Base-by-base conservation (phyloP, 306 rosid species). In the Pyrus betulifolia region DNA sequence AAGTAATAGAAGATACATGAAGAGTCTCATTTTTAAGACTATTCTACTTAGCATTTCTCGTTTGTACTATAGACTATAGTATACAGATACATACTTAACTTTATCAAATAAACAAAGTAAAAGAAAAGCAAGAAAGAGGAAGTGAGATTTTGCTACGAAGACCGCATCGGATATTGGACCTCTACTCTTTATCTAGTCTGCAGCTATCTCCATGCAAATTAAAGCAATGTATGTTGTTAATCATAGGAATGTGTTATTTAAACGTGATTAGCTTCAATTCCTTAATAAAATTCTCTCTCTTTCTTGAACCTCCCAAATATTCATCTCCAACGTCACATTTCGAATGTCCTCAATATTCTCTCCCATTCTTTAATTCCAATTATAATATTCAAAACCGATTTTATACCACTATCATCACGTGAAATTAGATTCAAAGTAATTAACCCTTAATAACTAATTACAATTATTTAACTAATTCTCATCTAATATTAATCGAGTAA, bases 401-500 rank as follows among this genome's bases (percentile, higher is more conserved):
- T 63, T 79, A 60, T 70, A 72, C 79, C 85, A 80, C 84, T 74
- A 78, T 89, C 88, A 85, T 91, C 96, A 89, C 97, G 93, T 89
- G 97, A 88, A 89, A 74, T 78, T 46, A 65, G 63, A 74, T 66
- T 69, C 51, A 54, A 18, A 67, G 22, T 30, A 70, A 45, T 61
- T 61, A 27, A 22, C 8, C 31, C 30, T 59, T 23, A 22, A 14
- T 52, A 52, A 59, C 28, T 22, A 58, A 21, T n/a, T 58, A 8
- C 28, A n/a, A 59, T 11, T 59, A 11, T 23, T 83, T 66, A 70
- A 74, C 42, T 44, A 28, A 64, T 13, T 64, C 5, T 64, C n/a
- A 17, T 31, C 33, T 55, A 27, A 55, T 55, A 35, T 54, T 49
- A 71, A 31, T 64, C 23, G 1, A 33, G 38, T 33, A 33, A 33